Base-by-base conservation (phyloP, 441 rosid genomes). In the Euphorbia celastroides region DNA sequence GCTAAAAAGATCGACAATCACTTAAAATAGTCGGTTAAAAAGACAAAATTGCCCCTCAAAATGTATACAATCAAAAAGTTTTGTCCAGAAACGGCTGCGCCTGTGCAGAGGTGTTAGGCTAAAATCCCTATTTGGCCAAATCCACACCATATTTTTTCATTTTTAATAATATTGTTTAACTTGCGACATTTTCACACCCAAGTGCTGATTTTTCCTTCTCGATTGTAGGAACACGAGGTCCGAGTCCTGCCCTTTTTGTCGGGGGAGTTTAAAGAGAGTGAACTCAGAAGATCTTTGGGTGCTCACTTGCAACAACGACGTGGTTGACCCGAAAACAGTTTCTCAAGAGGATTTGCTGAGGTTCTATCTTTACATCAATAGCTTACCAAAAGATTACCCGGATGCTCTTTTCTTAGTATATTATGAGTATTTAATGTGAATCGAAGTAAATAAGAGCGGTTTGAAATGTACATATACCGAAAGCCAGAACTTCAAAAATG, bases 271-370 rank as follows among this genome's bases (percentile, higher is more conserved):
- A 44, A 89, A 85, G 80, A 86, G 98, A 58, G 98, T 92, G 19
- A 83, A 88, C 50, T 89, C 95, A 1, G 87, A 86, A 75, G 98
- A 92, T 63, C 66, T 89, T 22, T 92, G 95, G 98, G 98, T 92
- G 74, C 83, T 92, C 60, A 88, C 92, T 0, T 81, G 90, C 69
- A 78, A 74, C 14, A 86, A 74, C 14, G 96, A 92, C 64, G 89
- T 92, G 60, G 91, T 85, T n/a, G 98, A 89, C 77, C 62, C 76
- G 3, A 82, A 82, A 78, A 86, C 90, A 0, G 83, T 84, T 7
- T 78, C 84, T 0, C 78, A 76, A 70, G 92, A 89, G 77, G 95
- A 92, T 67, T 73, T 86, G 69, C 64, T 85, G 68, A 78, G 82
- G 20, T 92, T 92, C 79, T 86, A 86, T 72, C 87, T 86, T 13